Conservation (phyloP, 345 rosid genomes). For the Citrus unshiu region DNA sequence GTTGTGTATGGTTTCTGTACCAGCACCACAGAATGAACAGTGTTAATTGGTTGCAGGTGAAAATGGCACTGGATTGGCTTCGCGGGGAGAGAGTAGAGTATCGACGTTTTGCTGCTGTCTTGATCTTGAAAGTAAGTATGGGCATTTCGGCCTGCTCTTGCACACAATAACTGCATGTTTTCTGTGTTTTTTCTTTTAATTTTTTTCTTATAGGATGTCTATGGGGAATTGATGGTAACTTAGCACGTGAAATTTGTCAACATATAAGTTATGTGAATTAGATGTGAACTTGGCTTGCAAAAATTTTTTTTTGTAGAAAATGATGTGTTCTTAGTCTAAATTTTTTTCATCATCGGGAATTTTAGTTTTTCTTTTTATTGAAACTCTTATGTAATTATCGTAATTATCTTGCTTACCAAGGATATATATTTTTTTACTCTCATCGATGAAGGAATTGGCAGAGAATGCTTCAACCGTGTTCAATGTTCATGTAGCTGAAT, state of each 20-base stretch:
- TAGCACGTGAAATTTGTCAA: background rate
- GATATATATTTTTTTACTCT: slow-evolving; percentile 8
- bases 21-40: slow-evolving; percentile 4
- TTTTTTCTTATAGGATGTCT: background rate
- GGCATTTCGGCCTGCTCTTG: slow-evolving; percentile 1
- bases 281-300: background rate
- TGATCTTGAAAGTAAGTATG: slow-evolving; percentile 73
- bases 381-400: background rate
- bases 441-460: slow-evolving; percentile 77
- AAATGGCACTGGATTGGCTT: slow-evolving; percentile 89
- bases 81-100: slow-evolving; percentile 81
- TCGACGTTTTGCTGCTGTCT: slow-evolving; percentile 88
- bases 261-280: background rate
- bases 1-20: background rate
- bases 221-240: background rate
- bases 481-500: slow-evolving; percentile 93
- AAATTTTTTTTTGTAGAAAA: background rate
- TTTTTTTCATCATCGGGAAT: background rate
- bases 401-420: background rate
- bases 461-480: slow-evolving; percentile 99
- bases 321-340: background rate
- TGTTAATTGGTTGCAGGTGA: slow-evolving; percentile 47
- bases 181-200: background rate
- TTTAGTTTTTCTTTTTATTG: background rate
- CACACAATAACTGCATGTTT: background rate